Evolutionary conservation across 169 alveolate species (phyloP), one percentile per base, ranked within the genome.

Genomic region (Cryptosporidium sp.): DNA sequence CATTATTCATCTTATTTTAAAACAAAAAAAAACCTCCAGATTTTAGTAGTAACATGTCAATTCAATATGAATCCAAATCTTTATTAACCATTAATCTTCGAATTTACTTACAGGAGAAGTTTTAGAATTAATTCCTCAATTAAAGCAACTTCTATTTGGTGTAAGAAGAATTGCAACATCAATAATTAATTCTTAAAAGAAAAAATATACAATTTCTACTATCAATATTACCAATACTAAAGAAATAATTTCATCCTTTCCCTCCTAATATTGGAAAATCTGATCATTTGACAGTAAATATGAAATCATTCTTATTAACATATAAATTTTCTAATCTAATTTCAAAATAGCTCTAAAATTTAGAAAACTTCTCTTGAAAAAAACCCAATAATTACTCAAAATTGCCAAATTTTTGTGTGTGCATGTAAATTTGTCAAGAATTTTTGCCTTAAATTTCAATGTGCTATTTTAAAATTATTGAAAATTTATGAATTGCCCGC

Each of bases 71-170:
- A 26, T 56, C n/a, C 21, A 53, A 53, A 26, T 37, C 5, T n/a
- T 4, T 8, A 16, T 23, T 23, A 26, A 2, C 67, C 67, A 5
- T 26, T 23, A 2, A 65, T 37, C 33, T 16, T 1, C 51, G 2
- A 80, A 21, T 39, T 37, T 23, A 61, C 12, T 31, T 23, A 5
- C 18, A 80, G 89, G 89, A 42, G 89, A 80, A 29, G 53, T 51
- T 23, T 61, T 80, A 45, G 65, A 80, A 21, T 35, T 80, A 37
- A 60, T 80, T 58, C 89, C 89, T 18, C 23, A 31, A 0, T n/a
- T 80, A n/a, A 35, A 80, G 6, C 44, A 80, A 26, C 65, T 60
- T 35, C 48, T 80, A 37, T n/a, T 31, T 62, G 89, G 75, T 10
- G 75, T 80, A 12, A 21, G 80, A 10, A 44, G 62, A 23, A 44